A percentile compares a stretch with the other conserved stretches of the same genome.
phyloP scores from a whole-genome alignment of 805 yeast species.

The Metschnikowia hibisci region DNA sequence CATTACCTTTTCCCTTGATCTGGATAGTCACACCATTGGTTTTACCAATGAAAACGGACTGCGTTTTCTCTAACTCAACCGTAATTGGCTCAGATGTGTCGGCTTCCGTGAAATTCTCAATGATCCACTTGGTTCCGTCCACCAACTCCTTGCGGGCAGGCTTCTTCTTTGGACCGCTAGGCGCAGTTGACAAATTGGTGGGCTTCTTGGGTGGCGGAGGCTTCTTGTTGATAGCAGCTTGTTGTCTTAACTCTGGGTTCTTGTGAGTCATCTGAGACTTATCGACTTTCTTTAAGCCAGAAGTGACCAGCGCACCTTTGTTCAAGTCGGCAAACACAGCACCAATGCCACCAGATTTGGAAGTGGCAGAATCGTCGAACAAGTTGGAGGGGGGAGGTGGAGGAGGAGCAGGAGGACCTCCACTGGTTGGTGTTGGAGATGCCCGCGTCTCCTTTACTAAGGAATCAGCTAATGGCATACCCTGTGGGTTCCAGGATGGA shows the following conservation, averaged over 20 bases:
- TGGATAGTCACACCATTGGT: constrained; percentile 72
- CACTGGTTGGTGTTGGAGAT: constrained; percentile 31
- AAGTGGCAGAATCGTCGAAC: constrained; percentile 38
- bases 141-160: constrained; percentile 60
- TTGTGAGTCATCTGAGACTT: constrained; percentile 92
- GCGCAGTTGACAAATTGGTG: constrained; percentile 46
- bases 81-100: constrained; percentile 50
- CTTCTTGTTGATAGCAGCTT: constrained; percentile 44
- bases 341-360: constrained; percentile 51
- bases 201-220: constrained; percentile 89
- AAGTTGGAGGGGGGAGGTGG: constrained; percentile 80
- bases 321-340: constrained; percentile 92
- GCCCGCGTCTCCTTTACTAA: constrained; percentile 32
- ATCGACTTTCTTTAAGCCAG: constrained; percentile 87
- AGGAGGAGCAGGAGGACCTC: constrained; percentile 77
- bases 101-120: constrained; percentile 67
- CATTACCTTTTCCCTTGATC: constrained; percentile 87
- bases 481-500: constrained; percentile 67
- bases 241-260: constrained; percentile 73
- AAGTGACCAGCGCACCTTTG: constrained; percentile 79
- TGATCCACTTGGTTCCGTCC: constrained; percentile 81
- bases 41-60: constrained; percentile 84
- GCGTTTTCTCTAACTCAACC: constrained; percentile 78
- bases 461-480: constrained; percentile 54
- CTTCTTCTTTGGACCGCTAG: constrained; percentile 38